Evolutionary conservation across 768 basidiomycete genomes (phyloP), one percentile per base, ranked within the genome.

Genomic region (Tricholoma hemisulphureum): DNA sequence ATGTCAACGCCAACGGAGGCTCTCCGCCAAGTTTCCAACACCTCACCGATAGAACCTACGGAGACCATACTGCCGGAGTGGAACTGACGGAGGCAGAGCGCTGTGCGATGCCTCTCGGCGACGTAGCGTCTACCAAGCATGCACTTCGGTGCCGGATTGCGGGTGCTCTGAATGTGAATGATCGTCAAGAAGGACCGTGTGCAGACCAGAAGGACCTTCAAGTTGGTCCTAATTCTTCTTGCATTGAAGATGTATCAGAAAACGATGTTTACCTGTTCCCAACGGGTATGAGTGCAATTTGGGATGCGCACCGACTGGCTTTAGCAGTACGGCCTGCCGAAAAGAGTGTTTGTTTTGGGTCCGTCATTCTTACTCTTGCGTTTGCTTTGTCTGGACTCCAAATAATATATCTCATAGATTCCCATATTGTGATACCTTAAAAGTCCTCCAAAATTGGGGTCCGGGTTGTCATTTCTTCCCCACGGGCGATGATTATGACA

Each of bases 301-400:
- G 92, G 91, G 88, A 81, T 66, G 87, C 94, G 0, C 94, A 97
- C 67, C 83, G 89, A 61, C 75, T 94, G 9, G 82, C 82, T 5
- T 74, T 86, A 56, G 69, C 75, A 21, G 79, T 75, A 3, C 75
- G 78, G 26, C 81, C 84, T 37, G 63, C 70, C 8, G 87, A 84
- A 8, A 97, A 95, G 76, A 95, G 92, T 63, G 83, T 95, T 28
- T 96, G 93, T 67, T 98, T 96, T 64, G 96, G 96, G 95, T 96
- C 65, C 61, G 88, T 73, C 20, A 13, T 32, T 7, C 23, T 50
- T 14, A 14, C 21, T 56, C 28, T n/a, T n/a, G n/a, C n/a, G n/a
- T n/a, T n/a, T n/a, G n/a, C n/a, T n/a, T n/a, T n/a, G n/a, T n/a
- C n/a, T n/a, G n/a, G n/a, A n/a, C n/a, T n/a, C n/a, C n/a, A n/a